Percentiles rank a stretch among this genome's conserved stretches.
These are phyloP conservation scores for Ganoderma multipileum DNA, from an alignment of 1,284 basidiomycete genomes.

Conservation along the genomic window DNA sequence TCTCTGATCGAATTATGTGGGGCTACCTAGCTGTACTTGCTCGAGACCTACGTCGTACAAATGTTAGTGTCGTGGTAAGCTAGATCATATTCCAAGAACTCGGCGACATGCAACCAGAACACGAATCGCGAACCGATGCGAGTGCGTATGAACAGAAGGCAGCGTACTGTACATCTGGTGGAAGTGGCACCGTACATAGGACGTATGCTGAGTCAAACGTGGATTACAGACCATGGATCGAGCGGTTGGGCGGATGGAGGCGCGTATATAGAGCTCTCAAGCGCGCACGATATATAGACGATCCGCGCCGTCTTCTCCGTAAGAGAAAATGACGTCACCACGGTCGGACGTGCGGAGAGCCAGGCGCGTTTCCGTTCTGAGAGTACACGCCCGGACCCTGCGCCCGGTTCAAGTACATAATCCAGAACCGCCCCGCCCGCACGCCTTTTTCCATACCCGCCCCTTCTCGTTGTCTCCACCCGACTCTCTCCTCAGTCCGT, in stretches of 20 bases:
- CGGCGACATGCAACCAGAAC: not conserved
- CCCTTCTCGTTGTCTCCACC: conserved; percentile 3
- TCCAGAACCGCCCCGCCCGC: conserved; percentile 7
- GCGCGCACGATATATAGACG: not conserved
- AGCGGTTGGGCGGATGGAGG: not conserved
- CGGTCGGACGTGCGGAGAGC: not conserved
- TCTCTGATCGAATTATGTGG: not conserved
- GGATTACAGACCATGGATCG: not conserved
- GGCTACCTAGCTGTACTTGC: not conserved
- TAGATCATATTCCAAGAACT: not conserved
- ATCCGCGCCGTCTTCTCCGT: not conserved
- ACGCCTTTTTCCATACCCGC: conserved; percentile 3
- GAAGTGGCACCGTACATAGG: not conserved
- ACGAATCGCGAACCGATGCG: too few species aligned
- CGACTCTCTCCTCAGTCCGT: not conserved
- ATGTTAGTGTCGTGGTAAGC: not conserved
- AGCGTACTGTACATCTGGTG: not conserved
- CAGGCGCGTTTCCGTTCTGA: not conserved
- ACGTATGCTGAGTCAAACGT: not conserved
- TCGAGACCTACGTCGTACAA: not conserved
- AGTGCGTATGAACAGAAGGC: not conserved
- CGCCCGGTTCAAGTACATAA: conserved; percentile 13
- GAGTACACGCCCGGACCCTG: conserved; percentile 7
- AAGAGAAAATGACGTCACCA: conserved; percentile 21
- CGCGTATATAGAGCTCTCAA: not conserved